phyloP scores from a whole-genome alignment of 768 basidiomycete species.

The Calocybe cyanea region DNA sequence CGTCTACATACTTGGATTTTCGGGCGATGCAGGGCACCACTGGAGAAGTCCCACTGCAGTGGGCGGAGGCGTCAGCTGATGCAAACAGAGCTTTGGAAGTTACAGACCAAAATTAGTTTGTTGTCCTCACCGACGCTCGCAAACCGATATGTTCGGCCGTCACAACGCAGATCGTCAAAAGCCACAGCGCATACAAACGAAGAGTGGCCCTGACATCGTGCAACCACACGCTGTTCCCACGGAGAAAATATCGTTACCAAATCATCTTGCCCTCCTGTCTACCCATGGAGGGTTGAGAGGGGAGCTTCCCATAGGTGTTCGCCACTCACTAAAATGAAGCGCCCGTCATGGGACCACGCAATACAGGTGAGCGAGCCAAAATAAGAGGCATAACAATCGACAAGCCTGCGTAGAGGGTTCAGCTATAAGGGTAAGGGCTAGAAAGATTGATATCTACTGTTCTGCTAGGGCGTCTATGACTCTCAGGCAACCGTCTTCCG shows the following conservation, averaged over 20 bases:
- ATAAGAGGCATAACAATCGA: conserved; percentile 92
- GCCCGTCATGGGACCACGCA: conserved; percentile 93
- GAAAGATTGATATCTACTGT: conserved; percentile 53
- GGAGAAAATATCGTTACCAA: conserved; percentile 92
- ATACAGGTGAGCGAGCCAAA: conserved; percentile 90
- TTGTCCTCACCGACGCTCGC: conserved; percentile 97
- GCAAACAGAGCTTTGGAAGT: neutral
- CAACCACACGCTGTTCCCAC: conserved; percentile 90
- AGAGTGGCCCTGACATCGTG: conserved; percentile 95
- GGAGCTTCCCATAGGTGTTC: conserved; percentile 3
- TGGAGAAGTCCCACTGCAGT: conserved; percentile 89
- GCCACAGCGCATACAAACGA: conserved; percentile 88
- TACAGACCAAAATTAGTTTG: conserved; percentile 78
- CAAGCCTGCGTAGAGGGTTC: conserved; percentile 50
- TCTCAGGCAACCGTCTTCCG: conserved; percentile 89
- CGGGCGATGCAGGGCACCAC: conserved; percentile 85
- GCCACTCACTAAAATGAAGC: conserved; percentile 76
- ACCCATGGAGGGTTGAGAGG: conserved; percentile 3
- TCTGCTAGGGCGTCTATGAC: conserved; percentile 87
- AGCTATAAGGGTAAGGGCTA: neutral
- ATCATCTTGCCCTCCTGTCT: conserved; percentile 98
- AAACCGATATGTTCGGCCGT: conserved; percentile 89
- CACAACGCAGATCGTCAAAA: conserved; percentile 87
- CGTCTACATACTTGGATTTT: conserved; percentile 52
- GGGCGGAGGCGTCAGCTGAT: conserved; percentile 5